These are phyloP conservation scores for Arachis monticola DNA, from an alignment of 331 rosid species.

Conservation along the genomic window DNA sequence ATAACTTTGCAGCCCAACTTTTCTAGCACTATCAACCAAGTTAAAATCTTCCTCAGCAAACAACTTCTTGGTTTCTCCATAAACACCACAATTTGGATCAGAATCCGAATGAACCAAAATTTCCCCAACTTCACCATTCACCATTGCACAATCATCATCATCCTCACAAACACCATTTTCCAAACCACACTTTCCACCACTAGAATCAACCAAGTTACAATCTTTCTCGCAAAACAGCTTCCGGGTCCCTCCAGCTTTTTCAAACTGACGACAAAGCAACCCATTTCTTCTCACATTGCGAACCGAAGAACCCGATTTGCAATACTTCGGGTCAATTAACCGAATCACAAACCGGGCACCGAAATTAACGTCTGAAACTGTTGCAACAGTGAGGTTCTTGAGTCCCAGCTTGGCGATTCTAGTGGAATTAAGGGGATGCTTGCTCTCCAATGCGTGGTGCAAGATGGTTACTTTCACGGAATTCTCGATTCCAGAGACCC, in stretches of 20 bases:
- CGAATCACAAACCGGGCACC: conserved; percentile 54
- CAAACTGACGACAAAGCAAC: conserved; percentile 13
- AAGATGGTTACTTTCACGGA: conserved; percentile 67
- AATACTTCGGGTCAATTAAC: conserved; percentile 34
- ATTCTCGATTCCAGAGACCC: conserved; percentile 52
- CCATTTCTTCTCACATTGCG: not conserved
- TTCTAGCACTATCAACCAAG: conserved; percentile 23
- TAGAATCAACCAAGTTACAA: conserved; percentile 24
- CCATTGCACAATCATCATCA: not conserved
- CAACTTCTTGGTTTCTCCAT: conserved; percentile 36
- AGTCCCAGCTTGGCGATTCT: conserved; percentile 75
- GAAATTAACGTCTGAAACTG: conserved; percentile 68
- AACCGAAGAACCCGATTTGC: conserved; percentile 24
- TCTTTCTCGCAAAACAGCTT: conserved; percentile 28
- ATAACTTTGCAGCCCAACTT: conserved; percentile 19
- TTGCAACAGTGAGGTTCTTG: conserved; percentile 56
- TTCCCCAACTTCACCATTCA: conserved; percentile 34
- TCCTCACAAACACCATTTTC: not conserved
- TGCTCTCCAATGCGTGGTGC: conserved; percentile 69
- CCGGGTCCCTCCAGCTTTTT: conserved; percentile 38
- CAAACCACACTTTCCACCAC: conserved; percentile 20
- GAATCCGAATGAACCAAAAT: not conserved
- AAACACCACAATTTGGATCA: conserved; percentile 2
- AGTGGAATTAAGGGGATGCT: conserved; percentile 79
- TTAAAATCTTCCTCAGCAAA: conserved; percentile 22